Evolutionary conservation across 169 alveolate genomes (phyloP), one percentile per base, ranked within the genome.

Genomic region (Eimeria sp.): DNA sequence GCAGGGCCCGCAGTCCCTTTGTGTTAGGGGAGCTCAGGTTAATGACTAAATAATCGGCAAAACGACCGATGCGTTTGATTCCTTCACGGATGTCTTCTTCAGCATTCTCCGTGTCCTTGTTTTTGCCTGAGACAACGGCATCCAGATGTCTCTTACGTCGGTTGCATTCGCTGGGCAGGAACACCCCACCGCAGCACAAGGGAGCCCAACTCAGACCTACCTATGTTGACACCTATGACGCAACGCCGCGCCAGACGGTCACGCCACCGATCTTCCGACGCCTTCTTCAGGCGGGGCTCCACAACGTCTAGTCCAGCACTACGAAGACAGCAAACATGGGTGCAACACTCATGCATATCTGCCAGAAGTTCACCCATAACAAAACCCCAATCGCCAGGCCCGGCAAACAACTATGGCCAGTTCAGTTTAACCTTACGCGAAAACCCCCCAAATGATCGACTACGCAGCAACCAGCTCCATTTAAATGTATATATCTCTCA

Each of bases 21-120:
- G 99, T 98, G 96, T 98, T 98, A 4, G 99, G 99, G 43, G 99
- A 98, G 78, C 98, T 97, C 37, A 98, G 98, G 64, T 98, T 98
- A 25, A 98, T 95, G 46, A 98, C 98, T 16, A 98, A 74, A 60
- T 97, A 98, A 90, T 98, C 99, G 18, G 99, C 97, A 89, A 97
- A 98, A 58, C 97, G 96, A 20, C 97, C 99, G 13, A 98, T 89
- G n/a, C 94, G 95, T 49, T 77, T 72, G 56, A 98, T 95, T 40
- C 98, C 97, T 43, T 87, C 83, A 4, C 90, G 95, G 60, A 97
- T 93, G 77, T 98, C 99, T 52, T 95, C 97, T 40, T 97, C 72
- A 66, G 98, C 97, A 14, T 96, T 97, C n/a, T 91, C 97, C 20
- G 97, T 87, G 20, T 93, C 87, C 94, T 98, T 98, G 66, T 98